Percentiles rank a stretch among this genome's conserved stretches.
phyloP scores from a whole-genome alignment of 2,329 filamentous ascomycete genomes.

The Orbilia quercus region DNA sequence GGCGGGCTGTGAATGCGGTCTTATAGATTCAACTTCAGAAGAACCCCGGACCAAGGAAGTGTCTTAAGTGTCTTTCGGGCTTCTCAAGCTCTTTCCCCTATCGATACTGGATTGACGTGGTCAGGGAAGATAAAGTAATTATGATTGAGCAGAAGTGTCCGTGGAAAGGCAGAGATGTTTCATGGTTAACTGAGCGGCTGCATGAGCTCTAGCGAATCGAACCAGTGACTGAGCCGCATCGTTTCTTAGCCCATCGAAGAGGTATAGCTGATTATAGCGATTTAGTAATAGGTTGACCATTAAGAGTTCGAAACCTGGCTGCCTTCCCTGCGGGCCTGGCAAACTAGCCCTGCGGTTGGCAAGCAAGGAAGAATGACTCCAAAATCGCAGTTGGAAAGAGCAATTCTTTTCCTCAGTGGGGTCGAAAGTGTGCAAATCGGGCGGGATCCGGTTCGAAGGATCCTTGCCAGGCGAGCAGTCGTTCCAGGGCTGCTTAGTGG shows the following conservation, averaged over 20 bases:
- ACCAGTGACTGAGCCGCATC: constrained; percentile 47
- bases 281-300: not conserved
- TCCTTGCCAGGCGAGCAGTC: not conserved
- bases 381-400: constrained; percentile 19
- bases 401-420: constrained; percentile 13
- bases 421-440: constrained; percentile 27
- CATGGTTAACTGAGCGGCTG: constrained; percentile 17
- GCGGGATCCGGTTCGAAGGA: constrained; percentile 47
- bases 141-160: constrained; percentile 13
- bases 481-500: too few relatives aligned
- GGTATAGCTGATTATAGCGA: too few relatives aligned
- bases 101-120: constrained; percentile 42
- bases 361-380: constrained; percentile 44
- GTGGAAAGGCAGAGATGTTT: constrained; percentile 24
- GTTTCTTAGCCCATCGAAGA: constrained; percentile 33
- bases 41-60: constrained; percentile 21
- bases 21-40: constrained; percentile 42
- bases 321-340: constrained; percentile 49
- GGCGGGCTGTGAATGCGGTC: constrained; percentile 43
- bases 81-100: constrained; percentile 24
- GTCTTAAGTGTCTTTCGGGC: not conserved
- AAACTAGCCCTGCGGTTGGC: constrained; percentile 17
- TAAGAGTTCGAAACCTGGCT: constrained; percentile 16
- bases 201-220: constrained; percentile 28
- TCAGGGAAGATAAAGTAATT: constrained; percentile 19